Base-by-base conservation (phyloP, 2,329 filamentous ascomycete genomes). In the Fusarium oligoseptatum region DNA sequence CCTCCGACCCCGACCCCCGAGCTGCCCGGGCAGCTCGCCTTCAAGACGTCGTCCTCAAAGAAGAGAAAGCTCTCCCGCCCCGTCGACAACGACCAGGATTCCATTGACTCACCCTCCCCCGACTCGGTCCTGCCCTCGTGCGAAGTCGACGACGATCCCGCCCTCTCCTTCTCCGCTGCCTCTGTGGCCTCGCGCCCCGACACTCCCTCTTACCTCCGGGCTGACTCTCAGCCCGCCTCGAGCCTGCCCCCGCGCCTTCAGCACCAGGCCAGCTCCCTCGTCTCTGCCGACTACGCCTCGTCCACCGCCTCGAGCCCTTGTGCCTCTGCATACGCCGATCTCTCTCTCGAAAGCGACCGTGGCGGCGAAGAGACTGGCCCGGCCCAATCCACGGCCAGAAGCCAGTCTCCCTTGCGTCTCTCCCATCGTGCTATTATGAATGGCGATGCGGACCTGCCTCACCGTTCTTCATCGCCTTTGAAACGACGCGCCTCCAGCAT, bases 31-130 rank as follows among this genome's bases (percentile, higher is more conserved):
- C 90, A 92, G 91, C 91, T 92, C 91, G 85, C 87, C 83, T 87
- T 89, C 91, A 92, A 88, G 84, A 92, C 91, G 91, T 92, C 90
- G 90, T 92, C 90, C 86, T 87, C 85, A 88, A 92, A 92, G 90
- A 92, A 92, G 90, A 88, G 90, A 87, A 92, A 90, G 88, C 88
- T 92, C 80, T 86, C 84, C 80, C 87, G 86, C 77, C 85, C 83
- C 80, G 82, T 83, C 73, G 81, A 83, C 76, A 81, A 82, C 80
- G 85, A 88, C 81, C 80, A 83, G 72, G 82, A 82, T 77, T 81
- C 78, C 62, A 74, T 80, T 72, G 80, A 82, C 73, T 81, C 82
- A 67, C 77, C 80, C n/a, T 83, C 81, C 52, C 82, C 85, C 70
- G 87, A 90, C 75, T 84, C 83, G 68, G 84, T 86, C 74, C 81